A percentile compares a stretch with the other conserved stretches of the same genome.
Evolutionary conservation across 306 rosid genomes (phyloP).

Genomic region (Arachis stenosperma): DNA sequence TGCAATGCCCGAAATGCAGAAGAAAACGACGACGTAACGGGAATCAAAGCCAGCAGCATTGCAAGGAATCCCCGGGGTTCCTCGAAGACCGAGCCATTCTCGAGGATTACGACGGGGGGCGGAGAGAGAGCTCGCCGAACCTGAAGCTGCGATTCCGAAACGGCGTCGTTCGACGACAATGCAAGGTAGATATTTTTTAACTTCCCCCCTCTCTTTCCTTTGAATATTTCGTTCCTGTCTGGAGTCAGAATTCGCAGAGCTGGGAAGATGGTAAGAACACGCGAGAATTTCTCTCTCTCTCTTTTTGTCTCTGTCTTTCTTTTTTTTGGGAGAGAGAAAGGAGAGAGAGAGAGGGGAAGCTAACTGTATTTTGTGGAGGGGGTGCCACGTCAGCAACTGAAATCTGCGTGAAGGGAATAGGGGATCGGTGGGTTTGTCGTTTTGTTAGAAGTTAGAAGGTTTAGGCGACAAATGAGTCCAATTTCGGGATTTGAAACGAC

Average conservation of each 20-base stretch:
- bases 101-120: conserved; percentile 40
- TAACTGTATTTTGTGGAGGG: conserved; percentile 46
- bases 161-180: conserved; percentile 42
- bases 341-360: conserved; percentile 32
- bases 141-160: conserved; percentile 26
- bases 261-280: conserved; percentile 40
- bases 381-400: conserved; percentile 66
- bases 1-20: conserved; percentile 15
- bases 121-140: conserved; percentile 20
- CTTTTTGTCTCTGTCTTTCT: conserved; percentile 26
- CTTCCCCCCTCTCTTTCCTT: background rate
- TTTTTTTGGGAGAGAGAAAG: background rate
- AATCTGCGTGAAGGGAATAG: conserved; percentile 58
- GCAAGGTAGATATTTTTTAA: conserved; percentile 20
- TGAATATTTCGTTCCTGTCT: background rate
- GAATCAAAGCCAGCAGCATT: conserved; percentile 43
- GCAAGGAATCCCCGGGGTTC: conserved; percentile 36
- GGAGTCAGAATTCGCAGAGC: conserved; percentile 32
- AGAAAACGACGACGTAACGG: conserved; percentile 11
- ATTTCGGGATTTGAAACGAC: conserved; percentile 47
- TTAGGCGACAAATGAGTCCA: conserved; percentile 53
- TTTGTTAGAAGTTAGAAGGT: conserved; percentile 30
- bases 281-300: conserved; percentile 46
- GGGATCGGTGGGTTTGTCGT: conserved; percentile 59
- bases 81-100: conserved; percentile 37